Evolutionary conservation across 2,329 filamentous ascomycete genomes (phyloP).

Genomic region (Teratosphaeria destructans): DNA sequence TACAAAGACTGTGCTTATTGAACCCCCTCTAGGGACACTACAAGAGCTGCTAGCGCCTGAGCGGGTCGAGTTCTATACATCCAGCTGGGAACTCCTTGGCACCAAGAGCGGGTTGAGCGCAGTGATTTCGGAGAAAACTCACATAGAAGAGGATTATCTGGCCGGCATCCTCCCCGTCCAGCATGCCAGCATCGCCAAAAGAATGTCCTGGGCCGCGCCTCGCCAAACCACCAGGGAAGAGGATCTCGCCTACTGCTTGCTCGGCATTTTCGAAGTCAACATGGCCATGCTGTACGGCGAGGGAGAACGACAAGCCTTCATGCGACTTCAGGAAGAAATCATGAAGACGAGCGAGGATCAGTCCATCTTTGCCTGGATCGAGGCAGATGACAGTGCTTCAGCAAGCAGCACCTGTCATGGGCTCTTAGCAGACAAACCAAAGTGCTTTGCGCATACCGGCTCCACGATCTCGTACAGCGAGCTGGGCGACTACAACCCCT

Average conservation of each 20-base stretch:
- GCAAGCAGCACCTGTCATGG: background rate
- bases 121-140: background rate
- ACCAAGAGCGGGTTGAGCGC: background rate
- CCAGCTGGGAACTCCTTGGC: background rate
- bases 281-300: constrained; percentile 36
- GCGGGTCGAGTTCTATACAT: background rate
- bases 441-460: constrained; percentile 28
- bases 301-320: constrained; percentile 7
- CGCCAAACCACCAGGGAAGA: constrained; percentile 5
- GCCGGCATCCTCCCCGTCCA: background rate
- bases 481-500: constrained; percentile 14
- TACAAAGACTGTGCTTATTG: background rate
- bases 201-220: constrained; percentile 11
- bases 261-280: constrained; percentile 31
- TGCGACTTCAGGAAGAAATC: constrained; percentile 10
- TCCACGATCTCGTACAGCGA: constrained; percentile 23
- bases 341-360: constrained; percentile 10
- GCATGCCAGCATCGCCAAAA: background rate
- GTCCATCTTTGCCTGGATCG: constrained; percentile 14
- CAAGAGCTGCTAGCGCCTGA: constrained; percentile 2
- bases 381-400: background rate
- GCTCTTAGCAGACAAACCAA: constrained; percentile 1
- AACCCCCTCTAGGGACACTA: background rate
- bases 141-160: background rate
- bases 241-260: constrained; percentile 9